These are phyloP conservation scores for Cryptosporidium canis DNA, from an alignment of 169 alveolate genomes.

Conservation along the genomic window DNA sequence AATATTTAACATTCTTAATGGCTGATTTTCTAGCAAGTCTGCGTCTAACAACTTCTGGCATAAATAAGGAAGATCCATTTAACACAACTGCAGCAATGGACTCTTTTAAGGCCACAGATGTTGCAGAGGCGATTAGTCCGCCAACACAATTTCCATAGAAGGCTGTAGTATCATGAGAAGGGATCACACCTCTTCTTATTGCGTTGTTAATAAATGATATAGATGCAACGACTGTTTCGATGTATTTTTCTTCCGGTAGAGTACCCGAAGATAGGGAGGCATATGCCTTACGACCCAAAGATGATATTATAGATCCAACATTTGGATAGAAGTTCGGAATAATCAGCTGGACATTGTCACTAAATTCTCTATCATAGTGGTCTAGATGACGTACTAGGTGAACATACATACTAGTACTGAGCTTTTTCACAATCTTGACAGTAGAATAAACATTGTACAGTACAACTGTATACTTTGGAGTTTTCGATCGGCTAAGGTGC, in stretches of 20 bases:
- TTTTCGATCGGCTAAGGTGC: constrained; percentile 39
- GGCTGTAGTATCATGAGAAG: constrained; percentile 23
- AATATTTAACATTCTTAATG: neutral
- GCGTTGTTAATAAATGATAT: constrained; percentile 25
- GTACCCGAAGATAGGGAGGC: constrained; percentile 22
- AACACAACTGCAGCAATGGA: constrained; percentile 37
- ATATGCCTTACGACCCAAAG: neutral
- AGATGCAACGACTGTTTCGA: neutral
- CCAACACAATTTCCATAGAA: constrained; percentile 69
- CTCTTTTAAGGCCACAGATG: constrained; percentile 22
- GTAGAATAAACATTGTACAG: constrained; percentile 1
- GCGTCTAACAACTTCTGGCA: constrained; percentile 36
- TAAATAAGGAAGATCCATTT: constrained; percentile 53
- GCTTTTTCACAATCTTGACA: neutral
- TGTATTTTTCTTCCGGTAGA: constrained; percentile 24
- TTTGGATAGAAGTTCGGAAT: constrained; percentile 28
- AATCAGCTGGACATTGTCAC: constrained; percentile 51
- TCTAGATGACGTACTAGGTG: constrained; percentile 49
- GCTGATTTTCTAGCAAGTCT: constrained; percentile 49
- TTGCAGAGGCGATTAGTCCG: constrained; percentile 55
- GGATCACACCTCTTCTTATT: constrained; percentile 41
- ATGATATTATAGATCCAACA: neutral
- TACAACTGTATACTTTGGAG: constrained; percentile 48
- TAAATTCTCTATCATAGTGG: constrained; percentile 60
- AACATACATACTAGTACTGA: constrained; percentile 34